Evolutionary conservation across 495 filamentous ascomycete genomes (phyloP), one percentile per base, ranked within the genome.

Genomic region (Lichina pygmaea): DNA sequence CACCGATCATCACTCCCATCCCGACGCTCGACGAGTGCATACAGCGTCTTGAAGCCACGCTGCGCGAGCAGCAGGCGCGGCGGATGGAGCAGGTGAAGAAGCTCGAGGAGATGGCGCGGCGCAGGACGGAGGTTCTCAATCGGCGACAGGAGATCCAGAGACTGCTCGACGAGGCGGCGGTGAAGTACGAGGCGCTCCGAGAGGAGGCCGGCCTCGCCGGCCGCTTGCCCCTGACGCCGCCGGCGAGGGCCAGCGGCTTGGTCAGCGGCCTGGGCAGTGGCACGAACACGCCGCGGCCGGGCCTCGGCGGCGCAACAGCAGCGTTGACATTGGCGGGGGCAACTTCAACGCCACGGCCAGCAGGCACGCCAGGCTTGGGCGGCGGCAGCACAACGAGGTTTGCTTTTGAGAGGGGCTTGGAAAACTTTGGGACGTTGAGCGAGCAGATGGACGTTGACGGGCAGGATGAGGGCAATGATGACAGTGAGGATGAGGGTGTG

Each of bases 71-170:
- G 65, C 66, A 78, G 51, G 60, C 62, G 16, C 62, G 63, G 37
- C 65, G 67, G 44, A 63, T 59, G 24, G 56, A 60, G 46, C 69
- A 73, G 56, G 55, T 68, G 47, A 64, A 61, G 55, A 63, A 68
- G 41, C 63, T 81, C 59, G 43, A 24, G 49, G 74, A 71, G 31
- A 52, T 82, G 43, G 58, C 68, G 45, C 62, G 66, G 52, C 77
- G 82, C 51, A 78, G 79, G 48, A 62, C 60, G 3, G 73, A 80
- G 34, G 82, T 93, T 47, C 58, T 67, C n/a, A 59, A 67, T 41
- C 64, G 83, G 34, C 78, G 93, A 60, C 70, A 68, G 15, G 80
- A 86, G 61, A 77, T 93, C 6, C 85, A 93, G 60, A 66, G 65
- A 32, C 61, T 86, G 47, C 64, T 95, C 45, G 77, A 78, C 54